Conservation (phyloP, 768 basidiomycete species). For the Leccinum incarnatum region DNA sequence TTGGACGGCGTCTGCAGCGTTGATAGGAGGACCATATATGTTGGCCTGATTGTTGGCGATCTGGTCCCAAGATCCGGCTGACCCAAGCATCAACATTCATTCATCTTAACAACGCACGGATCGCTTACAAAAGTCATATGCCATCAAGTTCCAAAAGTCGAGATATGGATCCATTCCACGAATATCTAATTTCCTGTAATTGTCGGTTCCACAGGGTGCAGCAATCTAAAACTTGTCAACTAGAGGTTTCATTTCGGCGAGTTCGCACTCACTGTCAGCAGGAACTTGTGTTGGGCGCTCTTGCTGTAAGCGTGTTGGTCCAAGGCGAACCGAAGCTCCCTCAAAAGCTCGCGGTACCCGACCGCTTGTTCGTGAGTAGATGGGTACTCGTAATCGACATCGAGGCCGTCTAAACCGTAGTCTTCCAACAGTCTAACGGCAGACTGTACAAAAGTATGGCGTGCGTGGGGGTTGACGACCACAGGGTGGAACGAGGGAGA, state of each 20-base stretch:
- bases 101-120: slow-evolving; percentile 5
- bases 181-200: slow-evolving; percentile 78
- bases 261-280: slow-evolving; percentile 62
- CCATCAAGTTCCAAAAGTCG: slow-evolving; percentile 98
- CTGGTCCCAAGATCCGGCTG: slow-evolving; percentile 76
- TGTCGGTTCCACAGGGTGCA: slow-evolving; percentile 86
- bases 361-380: slow-evolving; percentile 69
- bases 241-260: neutral
- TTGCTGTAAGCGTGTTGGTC: slow-evolving; percentile 72
- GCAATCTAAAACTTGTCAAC: slow-evolving; percentile 57
- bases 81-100: slow-evolving; percentile 8
- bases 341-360: slow-evolving; percentile 82
- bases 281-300: slow-evolving; percentile 58
- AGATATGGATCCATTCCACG: slow-evolving; percentile 84
- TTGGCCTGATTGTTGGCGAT: slow-evolving; percentile 85
- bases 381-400: slow-evolving; percentile 94
- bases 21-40: slow-evolving; percentile 65
- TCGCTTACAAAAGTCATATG: slow-evolving; percentile 73
- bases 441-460: slow-evolving; percentile 77
- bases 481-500: slow-evolving; percentile 84
- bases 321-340: slow-evolving; percentile 68
- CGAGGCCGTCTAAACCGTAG: slow-evolving; percentile 89
- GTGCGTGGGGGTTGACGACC: slow-evolving; percentile 58
- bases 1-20: slow-evolving; percentile 58
- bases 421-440: slow-evolving; percentile 82